Conservation (phyloP, 2,329 filamentous ascomycete genomes). For the Aspergillus pseudoviridinutans region DNA sequence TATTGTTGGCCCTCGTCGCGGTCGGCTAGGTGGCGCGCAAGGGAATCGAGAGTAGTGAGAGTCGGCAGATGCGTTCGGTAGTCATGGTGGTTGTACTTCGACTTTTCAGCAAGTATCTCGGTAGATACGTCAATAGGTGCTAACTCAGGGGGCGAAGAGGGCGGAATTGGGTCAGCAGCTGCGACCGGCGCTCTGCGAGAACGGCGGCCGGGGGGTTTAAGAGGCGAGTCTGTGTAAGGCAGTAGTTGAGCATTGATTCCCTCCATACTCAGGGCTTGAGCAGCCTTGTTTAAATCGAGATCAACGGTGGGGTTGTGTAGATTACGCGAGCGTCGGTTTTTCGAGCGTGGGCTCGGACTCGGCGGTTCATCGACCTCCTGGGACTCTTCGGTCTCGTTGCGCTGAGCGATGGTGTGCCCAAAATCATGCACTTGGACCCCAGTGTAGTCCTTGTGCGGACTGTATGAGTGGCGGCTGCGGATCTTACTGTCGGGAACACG, state of each 20-base stretch:
- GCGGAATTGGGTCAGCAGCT: constrained; percentile 15
- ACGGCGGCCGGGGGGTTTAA: constrained; percentile 10
- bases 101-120: constrained; percentile 17
- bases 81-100: constrained; percentile 16
- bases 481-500: constrained; percentile 18
- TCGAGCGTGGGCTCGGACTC: constrained; percentile 34
- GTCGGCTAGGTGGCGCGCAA: constrained; percentile 17
- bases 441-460: constrained; percentile 26
- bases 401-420: constrained; percentile 16
- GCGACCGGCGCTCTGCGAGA: constrained; percentile 10
- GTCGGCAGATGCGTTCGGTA: constrained; percentile 21
- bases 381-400: constrained; percentile 21
- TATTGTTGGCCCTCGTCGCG: constrained; percentile 16
- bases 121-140: constrained; percentile 20
- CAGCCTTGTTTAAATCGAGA: constrained; percentile 21
- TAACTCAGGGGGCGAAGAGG: constrained; percentile 32
- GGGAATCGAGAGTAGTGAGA: constrained; percentile 23
- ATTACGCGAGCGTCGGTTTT: constrained; percentile 22
- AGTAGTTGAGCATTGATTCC: constrained; percentile 25
- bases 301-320: constrained; percentile 15
- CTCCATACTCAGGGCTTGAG: constrained; percentile 21
- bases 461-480: constrained; percentile 20
- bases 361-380: constrained; percentile 30
- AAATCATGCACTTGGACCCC: constrained; percentile 28
- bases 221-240: constrained; percentile 19